phyloP scores from a whole-genome alignment of 495 filamentous ascomycete species.

The Daldinia grandis region DNA sequence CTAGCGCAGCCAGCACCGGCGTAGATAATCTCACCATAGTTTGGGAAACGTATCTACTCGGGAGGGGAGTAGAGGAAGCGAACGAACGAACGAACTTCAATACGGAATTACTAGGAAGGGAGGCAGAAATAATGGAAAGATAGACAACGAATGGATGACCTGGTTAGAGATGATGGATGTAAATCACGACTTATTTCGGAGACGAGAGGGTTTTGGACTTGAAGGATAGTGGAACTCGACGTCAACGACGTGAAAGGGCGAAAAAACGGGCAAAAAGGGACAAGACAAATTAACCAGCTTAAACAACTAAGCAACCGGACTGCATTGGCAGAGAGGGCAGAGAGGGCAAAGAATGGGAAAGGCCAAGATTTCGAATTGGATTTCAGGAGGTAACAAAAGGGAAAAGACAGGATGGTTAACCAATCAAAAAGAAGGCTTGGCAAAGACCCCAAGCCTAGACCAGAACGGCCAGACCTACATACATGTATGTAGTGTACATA shows the following conservation, averaged over 20 bases:
- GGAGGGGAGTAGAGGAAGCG: constrained; percentile 5
- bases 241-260: constrained; percentile 28
- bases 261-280: constrained; percentile 13
- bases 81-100: constrained; percentile 17
- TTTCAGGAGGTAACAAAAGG: constrained; percentile 37
- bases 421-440: neutral
- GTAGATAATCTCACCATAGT: constrained; percentile 42
- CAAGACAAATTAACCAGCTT: constrained; percentile 11
- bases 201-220: constrained; percentile 35
- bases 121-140: constrained; percentile 4
- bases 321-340: constrained; percentile 11
- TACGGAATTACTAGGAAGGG: constrained; percentile 17
- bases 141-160: neutral
- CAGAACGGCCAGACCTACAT: constrained; percentile 26
- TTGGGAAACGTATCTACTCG: constrained; percentile 3
- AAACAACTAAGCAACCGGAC: constrained; percentile 4
- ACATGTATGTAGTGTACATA: too few species aligned
- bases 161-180: constrained; percentile 10
- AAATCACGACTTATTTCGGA: constrained; percentile 18
- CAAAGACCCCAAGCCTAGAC: constrained; percentile 32
- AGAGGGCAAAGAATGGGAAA: constrained; percentile 6
- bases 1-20: constrained; percentile 40
- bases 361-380: constrained; percentile 26
- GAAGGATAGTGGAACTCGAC: constrained; percentile 43
- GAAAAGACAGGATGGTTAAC: constrained; percentile 1